Evolutionary conservation across 1,139 yeast genomes (phyloP), one percentile per base, ranked within the genome.

Genomic region (Pichiaceae sp.): DNA sequence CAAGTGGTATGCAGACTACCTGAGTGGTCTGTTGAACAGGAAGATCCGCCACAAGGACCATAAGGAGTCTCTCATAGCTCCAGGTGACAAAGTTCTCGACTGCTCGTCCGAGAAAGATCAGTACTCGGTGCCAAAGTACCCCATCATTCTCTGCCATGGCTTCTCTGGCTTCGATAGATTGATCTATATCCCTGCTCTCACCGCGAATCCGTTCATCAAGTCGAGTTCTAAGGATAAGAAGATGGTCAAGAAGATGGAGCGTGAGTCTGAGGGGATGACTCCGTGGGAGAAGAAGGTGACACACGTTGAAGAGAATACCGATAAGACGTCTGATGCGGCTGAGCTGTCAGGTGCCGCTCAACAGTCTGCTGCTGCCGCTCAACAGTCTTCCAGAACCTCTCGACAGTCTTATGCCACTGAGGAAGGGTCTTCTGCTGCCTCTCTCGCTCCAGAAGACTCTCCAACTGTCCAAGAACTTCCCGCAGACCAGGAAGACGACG

Each of bases 401-500:
- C 8, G 11, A 21, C 25, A 21, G 11, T 8, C 11, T 12, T n/a
- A n/a, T n/a, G n/a, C n/a, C n/a, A n/a, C n/a, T n/a, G n/a, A n/a
- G n/a, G n/a, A n/a, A n/a, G n/a, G n/a, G n/a, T 21, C 25, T 12
- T 21, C 25, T 21, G 30, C 30, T n/a, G 17, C 17, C 30, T n/a
- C n/a, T n/a, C n/a, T n/a, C n/a, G 11, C 8, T 8, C 7, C 30
- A 7, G 17, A 27, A 9, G 15, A 8, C 30, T 14, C 8, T 9
- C 12, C 9, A 9, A 9, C 7, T n/a, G 17, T 27, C 30, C 14
- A 27, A 19, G 16, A 21, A 6, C 23, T 8, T 14, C 75, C 74
- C 7, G 54, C 67, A 18, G 42, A 60, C 5, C 31, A 29, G 18
- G 30, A 24, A 11, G 31, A 33, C 17, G 68, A 62, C 23, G 35